Evolutionary conservation across 2,329 filamentous ascomycete species (phyloP).

Genomic region (Tolypocladium inflatum): DNA sequence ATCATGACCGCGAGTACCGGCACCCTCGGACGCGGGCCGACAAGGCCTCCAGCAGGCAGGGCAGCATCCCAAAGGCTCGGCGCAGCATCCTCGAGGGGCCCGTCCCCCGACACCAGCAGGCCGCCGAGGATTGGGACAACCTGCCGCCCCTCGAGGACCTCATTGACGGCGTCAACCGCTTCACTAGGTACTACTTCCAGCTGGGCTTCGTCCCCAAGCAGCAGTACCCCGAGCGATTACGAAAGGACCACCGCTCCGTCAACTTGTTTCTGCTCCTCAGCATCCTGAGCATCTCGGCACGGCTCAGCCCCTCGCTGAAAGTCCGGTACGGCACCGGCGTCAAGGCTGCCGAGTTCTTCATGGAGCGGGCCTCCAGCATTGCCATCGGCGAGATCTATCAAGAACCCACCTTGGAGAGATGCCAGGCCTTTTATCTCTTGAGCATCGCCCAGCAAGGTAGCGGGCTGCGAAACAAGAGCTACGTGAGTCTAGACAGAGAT

Average conservation of each 20-base stretch:
- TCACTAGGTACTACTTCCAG: conserved; percentile 48
- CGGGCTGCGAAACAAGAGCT: conserved; percentile 42
- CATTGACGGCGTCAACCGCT: conserved; percentile 41
- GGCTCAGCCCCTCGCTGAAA: conserved; percentile 39
- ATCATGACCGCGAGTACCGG: conserved; percentile 45
- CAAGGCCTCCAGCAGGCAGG: conserved; percentile 32
- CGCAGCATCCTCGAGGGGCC: conserved; percentile 22
- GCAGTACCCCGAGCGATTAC: conserved; percentile 37
- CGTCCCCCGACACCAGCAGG: conserved; percentile 10
- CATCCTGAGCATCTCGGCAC: conserved; percentile 47
- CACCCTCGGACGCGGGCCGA: conserved; percentile 43
- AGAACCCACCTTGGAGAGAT: conserved; percentile 42
- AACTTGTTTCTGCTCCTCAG: conserved; percentile 45
- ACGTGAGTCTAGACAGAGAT: conserved; percentile 27
- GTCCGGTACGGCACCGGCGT: conserved; percentile 40
- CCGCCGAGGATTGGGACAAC: conserved; percentile 35
- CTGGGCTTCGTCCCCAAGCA: conserved; percentile 49
- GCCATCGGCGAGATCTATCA: conserved; percentile 41
- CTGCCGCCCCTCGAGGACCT: conserved; percentile 40
- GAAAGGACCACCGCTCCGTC: conserved; percentile 34
- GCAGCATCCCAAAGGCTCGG: conserved; percentile 22
- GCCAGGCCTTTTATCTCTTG: conserved; percentile 49
- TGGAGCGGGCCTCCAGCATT: conserved; percentile 37
- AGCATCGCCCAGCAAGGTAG: conserved; percentile 51
- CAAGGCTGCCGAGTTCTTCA: conserved; percentile 42